phyloP scores from a whole-genome alignment of 169 alveolate species.

The Babesia ovata region DNA sequence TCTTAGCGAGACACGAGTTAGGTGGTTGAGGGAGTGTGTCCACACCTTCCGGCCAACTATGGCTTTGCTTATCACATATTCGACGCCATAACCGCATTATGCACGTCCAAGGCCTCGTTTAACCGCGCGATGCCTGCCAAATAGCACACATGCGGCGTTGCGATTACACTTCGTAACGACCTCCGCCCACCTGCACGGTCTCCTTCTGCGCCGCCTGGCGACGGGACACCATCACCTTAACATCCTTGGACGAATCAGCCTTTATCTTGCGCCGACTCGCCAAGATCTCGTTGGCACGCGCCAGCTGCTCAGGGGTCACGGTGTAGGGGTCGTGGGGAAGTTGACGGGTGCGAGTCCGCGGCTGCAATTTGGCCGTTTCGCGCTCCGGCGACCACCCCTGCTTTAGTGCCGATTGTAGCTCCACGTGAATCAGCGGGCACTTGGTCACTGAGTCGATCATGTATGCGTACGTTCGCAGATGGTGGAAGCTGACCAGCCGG shows the following conservation, averaged over 20 bases:
- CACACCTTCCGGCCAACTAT: too few species aligned
- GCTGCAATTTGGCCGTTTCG: slow-evolving; percentile 16
- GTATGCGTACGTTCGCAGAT: slow-evolving; percentile 46
- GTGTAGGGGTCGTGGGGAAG: slow-evolving; percentile 43
- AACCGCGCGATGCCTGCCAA: too few species aligned
- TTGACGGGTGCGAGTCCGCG: slow-evolving; percentile 5
- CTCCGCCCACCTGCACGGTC: slow-evolving; percentile 58
- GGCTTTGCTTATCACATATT: too few species aligned
- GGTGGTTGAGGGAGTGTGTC: too few species aligned
- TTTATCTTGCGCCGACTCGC: slow-evolving; percentile 7
- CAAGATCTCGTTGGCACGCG: slow-evolving; percentile 28
- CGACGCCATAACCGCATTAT: too few species aligned
- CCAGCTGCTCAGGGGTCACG: slow-evolving; percentile 39
- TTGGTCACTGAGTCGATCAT: slow-evolving; percentile 67
- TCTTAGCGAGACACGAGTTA: too few species aligned
- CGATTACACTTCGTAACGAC: slow-evolving; percentile 45
- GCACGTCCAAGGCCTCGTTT: too few species aligned
- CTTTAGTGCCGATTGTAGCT: slow-evolving; percentile 33
- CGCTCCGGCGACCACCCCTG: slow-evolving; percentile 43
- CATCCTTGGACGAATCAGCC: slow-evolving; percentile 28
- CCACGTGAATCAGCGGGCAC: slow-evolving; percentile 61
- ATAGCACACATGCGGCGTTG: not conserved
- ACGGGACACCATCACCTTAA: slow-evolving; percentile 21
- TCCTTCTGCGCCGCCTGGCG: slow-evolving; percentile 37
- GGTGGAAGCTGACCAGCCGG: slow-evolving; percentile 56